Conservation (phyloP, 2,329 filamentous ascomycete genomes). For the Cytospora schulzeri region DNA sequence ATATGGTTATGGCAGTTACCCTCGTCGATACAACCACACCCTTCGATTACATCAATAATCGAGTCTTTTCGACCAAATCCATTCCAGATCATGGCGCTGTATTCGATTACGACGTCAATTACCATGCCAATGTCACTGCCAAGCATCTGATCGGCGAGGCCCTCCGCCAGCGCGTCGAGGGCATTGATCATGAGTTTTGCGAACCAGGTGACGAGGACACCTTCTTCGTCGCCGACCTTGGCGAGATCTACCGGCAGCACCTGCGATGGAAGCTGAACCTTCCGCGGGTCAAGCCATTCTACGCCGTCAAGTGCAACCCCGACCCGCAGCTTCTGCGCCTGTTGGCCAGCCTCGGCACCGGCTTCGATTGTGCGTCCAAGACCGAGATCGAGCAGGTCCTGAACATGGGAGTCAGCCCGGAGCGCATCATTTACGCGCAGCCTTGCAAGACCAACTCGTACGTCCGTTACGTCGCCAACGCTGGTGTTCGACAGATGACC, state of each 20-base stretch:
- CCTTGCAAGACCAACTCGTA: slow-evolving; percentile 99
- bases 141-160: slow-evolving; percentile 86
- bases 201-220: slow-evolving; percentile 93
- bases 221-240: slow-evolving; percentile 97
- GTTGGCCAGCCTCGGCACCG: slow-evolving; percentile 83
- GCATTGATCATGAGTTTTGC: slow-evolving; percentile 84
- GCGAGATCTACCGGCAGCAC: slow-evolving; percentile 98
- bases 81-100: slow-evolving; percentile 35
- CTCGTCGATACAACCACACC: slow-evolving; percentile 57
- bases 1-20: slow-evolving; percentile 68
- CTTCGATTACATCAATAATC: slow-evolving; percentile 53
- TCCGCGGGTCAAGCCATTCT: slow-evolving; percentile 91
- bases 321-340: slow-evolving; percentile 87
- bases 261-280: slow-evolving; percentile 96
- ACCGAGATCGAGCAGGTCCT: slow-evolving; percentile 93
- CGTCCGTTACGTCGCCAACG: slow-evolving; percentile 81
- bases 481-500: slow-evolving; percentile 95
- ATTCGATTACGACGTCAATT: slow-evolving; percentile 40
- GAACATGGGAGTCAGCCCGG: slow-evolving; percentile 77
- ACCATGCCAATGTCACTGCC: slow-evolving; percentile 53
- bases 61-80: slow-evolving; percentile 49
- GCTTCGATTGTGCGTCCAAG: slow-evolving; percentile 98
- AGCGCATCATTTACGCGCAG: slow-evolving; percentile 97
- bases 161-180: slow-evolving; percentile 80
- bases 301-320: slow-evolving; percentile 99